Base-by-base conservation (phyloP, 352 stramenopile genomes). In the Phytophthora melonis region DNA sequence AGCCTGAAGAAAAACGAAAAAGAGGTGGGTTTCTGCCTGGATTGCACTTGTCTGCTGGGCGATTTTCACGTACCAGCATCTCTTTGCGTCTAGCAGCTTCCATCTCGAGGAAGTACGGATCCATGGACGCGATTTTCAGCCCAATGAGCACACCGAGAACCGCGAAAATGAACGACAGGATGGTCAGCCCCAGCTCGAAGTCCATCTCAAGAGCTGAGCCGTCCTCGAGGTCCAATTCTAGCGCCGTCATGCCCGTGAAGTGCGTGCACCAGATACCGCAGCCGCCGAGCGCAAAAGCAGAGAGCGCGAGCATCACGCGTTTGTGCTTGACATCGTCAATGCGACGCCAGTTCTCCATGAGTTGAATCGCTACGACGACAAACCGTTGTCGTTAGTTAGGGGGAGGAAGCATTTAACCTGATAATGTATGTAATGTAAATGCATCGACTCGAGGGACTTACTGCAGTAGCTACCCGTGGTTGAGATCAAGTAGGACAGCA, bases 261-360 rank as follows among this genome's bases (percentile, higher is more conserved):
- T 93, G 85, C 58, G 81, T 91, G 68, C 72, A 78, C 85, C 83
- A 93, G 41, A 93, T 91, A 10, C 82, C 83, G 39, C 82, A 89
- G 5, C 83, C 85, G 19, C 85, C 83, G 6, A 92, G 57, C 3
- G 77, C 65, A 30, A 89, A 56, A 0, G 81, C 57, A 10, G 85
- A 84, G 0, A 88, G 50, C 7, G 68, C 13, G 3, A 92, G 68
- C 66, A 92, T 71, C 7, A 76, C 2, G 19, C 72, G 66, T 62
- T 90, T 90, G 23, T 74, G 54, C 50, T 43, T 7, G 19, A 66
- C 27, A 18, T 63, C 47, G 61, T 78, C 64, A 66, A 77, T 30
- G 59, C 34, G 56, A 10, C 82, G 84, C 84, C 84, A 92, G 55
- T 90, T 85, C 54, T 91, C 84, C 84, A 91, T 91, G 32, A 91